Evolutionary conservation across 805 yeast genomes (phyloP), one percentile per base, ranked within the genome.

Genomic region (Allodekkera sacchari): DNA sequence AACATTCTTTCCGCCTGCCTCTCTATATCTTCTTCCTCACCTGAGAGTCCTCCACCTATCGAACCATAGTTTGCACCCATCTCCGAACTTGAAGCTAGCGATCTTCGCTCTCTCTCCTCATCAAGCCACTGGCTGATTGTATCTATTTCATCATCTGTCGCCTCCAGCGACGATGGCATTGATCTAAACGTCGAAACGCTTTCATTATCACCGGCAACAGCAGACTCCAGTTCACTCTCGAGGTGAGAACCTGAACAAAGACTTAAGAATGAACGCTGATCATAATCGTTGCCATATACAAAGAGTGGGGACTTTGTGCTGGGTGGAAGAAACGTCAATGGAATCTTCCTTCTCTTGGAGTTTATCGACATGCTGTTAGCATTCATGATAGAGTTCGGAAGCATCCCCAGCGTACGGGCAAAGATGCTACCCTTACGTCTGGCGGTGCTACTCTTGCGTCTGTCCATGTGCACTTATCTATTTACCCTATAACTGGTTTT

Each of bases 271-370:
- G 62, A 57, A 19, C 63, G 38, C 32, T 52, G 57, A 31, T 58
- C 63, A 18, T 34, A 41, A 18, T 48, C 52, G 30, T 47, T 50
- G 31, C 44, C 50, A 34, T 56, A 57, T 8, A 57, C 48, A 37
- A 57, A 57, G 22, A 55, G 39, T 1, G 61, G 63, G 12, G 61
- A 55, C 28, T 48, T 46, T 1, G 60, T 57, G 34, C 61, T 54
- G 4, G 62, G 63, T 1, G 62, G 61, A 13, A 58, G 47, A 35
- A 58, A 58, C 23, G 57, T 56, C 23, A 57, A 34, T 2, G 61
- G 58, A 12, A 55, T 48, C 34, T 54, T 55, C 15, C 60, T 42
- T 28, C 62, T 41, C 34, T 53, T 55, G 9, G 56, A 51, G 38
- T 55, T 56, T 23, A 57, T 51, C 6, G 44, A 38, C 18, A 41